Evolutionary conservation across 208 protist species (phyloP), one percentile per base, ranked within the genome.

Genomic region (Trypanosoma avium): DNA sequence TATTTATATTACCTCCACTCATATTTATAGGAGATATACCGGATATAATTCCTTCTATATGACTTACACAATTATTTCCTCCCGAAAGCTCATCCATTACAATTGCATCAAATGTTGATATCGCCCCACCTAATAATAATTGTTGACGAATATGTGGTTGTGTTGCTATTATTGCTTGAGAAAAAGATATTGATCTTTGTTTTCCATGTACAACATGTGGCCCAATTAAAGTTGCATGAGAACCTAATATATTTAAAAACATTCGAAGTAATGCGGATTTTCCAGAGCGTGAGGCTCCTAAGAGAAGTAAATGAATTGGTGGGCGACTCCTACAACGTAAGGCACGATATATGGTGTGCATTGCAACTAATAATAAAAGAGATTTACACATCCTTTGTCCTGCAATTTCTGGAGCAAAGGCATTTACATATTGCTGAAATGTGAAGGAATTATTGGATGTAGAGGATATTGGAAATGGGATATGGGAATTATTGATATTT

Each of bases 301-400:
- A 50, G 0, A 93, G 67, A 7, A 92, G 76, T 3, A 88, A 21
- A 45, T 92, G 79, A 50, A 88, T 65, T 24, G 81, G 82, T 19
- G 17, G 59, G 24, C 30, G 61, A 17, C 17, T 36, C 33, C 55
- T 21, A 45, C 49, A 63, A 19, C 58, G 70, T 24, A 68, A 22
- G 6, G 67, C 56, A 13, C 75, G 35, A 47, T 90, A 88, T 13
- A 93, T 53, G 4, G 83, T 77, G 57, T 90, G 76, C 30, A 82
- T 53, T 4, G 73, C 69, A 5, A 76, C 67, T 24, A 93, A 73
- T 0, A 93, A 50, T 22, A 93, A 63, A 36, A 84, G 54, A 15
- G 48, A 50, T 61, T 93, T 93, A 4, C 69, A 72, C n/a, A 53
- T 19, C 22, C 27, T 52, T 49, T 90, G 83, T 15, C 82, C 82